Evolutionary conservation across 23 red algal genomes (phyloP).

Genomic region (Pyropia haitanensis): DNA sequence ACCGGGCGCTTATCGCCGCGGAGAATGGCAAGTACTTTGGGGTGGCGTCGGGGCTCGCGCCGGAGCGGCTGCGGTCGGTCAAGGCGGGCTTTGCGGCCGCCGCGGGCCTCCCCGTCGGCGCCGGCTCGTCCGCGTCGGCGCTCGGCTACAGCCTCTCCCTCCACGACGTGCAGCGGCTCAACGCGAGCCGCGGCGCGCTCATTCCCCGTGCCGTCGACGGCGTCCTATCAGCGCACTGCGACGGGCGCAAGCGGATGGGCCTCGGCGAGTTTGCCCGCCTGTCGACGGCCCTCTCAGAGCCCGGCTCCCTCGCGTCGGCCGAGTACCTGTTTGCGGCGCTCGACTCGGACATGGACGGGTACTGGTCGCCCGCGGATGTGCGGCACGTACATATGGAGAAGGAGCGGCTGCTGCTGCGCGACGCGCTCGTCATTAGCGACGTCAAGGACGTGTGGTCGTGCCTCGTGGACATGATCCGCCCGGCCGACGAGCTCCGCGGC

Average conservation of each 20-base stretch:
- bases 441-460: constrained; percentile 44
- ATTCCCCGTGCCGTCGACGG: constrained; percentile 20
- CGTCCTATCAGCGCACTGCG: constrained; percentile 10
- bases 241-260: constrained; percentile 26
- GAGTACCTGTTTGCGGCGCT: constrained; percentile 71
- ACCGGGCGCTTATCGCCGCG: constrained; percentile 31
- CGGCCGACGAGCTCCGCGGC: constrained; percentile 9
- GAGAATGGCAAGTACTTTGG: constrained; percentile 57
- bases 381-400: constrained; percentile 78
- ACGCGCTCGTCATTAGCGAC: constrained; percentile 66
- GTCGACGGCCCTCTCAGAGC: constrained; percentile 36
- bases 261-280: constrained; percentile 63
- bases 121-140: constrained; percentile 12
- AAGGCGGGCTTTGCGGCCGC: constrained; percentile 48
- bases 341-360: constrained; percentile 84
- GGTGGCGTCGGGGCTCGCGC: constrained; percentile 29
- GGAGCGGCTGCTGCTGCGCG: constrained; percentile 48
- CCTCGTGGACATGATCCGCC: constrained; percentile 53
- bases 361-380: constrained; percentile 60
- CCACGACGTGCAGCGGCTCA: constrained; percentile 46
- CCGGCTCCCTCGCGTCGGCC: constrained; percentile 27
- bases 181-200: constrained; percentile 27
- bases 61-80: constrained; percentile 39
- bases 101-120: constrained; percentile 1
- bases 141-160: constrained; percentile 17